phyloP scores from a whole-genome alignment of 225 moss, liverwort and hornwort species.

The Marchantia polymorpha region DNA sequence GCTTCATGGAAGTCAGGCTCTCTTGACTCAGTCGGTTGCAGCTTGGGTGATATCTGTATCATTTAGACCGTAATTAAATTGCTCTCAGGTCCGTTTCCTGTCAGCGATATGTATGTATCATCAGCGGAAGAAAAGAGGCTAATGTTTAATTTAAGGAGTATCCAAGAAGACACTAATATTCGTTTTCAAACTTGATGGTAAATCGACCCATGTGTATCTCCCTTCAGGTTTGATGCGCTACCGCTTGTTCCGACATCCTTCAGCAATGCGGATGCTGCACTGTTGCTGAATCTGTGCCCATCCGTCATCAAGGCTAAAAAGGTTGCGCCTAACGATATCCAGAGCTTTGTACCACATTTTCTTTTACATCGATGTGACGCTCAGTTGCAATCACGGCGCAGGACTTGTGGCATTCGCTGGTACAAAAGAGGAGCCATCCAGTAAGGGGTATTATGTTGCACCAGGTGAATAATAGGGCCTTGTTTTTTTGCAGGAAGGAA shows the following conservation, averaged over 20 bases:
- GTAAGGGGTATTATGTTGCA: neutral
- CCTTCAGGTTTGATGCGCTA: conserved; percentile 74
- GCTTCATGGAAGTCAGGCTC: neutral
- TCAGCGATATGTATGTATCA: neutral
- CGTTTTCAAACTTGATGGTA: neutral
- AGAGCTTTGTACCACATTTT: neutral
- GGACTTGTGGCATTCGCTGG: neutral
- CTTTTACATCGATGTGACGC: neutral
- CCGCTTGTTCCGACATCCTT: conserved; percentile 80
- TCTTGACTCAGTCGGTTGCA: neutral
- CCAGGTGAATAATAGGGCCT: neutral
- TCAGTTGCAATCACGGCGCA: neutral
- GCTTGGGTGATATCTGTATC: neutral
- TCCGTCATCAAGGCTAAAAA: conserved; percentile 81
- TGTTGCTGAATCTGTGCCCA: conserved; percentile 73
- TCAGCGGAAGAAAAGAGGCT: neutral
- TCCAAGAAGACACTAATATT: neutral
- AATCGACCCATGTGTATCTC: neutral
- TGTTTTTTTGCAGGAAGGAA: conserved; percentile 21
- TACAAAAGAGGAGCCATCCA: neutral
- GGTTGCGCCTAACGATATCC: conserved; percentile 33
- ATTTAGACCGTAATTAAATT: neutral
- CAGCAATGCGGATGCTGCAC: conserved; percentile 64
- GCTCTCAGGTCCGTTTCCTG: neutral
- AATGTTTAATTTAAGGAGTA: neutral